A percentile compares a stretch with the other conserved stretches of the same genome.
phyloP scores from a whole-genome alignment of 2,329 filamentous ascomycete genomes.

The Harringtonia lauricola region DNA sequence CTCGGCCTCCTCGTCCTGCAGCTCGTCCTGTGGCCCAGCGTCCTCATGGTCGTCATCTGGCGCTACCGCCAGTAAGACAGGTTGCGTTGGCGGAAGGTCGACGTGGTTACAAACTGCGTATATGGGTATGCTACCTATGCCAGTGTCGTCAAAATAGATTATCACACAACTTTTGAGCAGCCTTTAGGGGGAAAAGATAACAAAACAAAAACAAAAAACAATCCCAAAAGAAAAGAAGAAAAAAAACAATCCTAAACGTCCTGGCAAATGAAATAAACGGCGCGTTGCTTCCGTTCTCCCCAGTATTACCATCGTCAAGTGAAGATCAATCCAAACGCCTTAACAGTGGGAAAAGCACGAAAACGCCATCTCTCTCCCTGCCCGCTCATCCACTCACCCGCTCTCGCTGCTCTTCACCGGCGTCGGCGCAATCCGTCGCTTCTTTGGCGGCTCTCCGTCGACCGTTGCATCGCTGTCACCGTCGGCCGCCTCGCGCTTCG shows the following conservation, averaged over 20 bases:
- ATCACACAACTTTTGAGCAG: too few species aligned
- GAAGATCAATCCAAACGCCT: too few species aligned
- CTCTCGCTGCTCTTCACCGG: conserved; percentile 26
- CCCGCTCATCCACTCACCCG: not conserved
- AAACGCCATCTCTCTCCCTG: not conserved
- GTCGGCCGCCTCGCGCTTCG: conserved; percentile 47
- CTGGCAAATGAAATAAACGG: too few species aligned
- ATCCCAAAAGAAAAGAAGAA: not conserved
- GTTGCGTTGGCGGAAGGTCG: not conserved
- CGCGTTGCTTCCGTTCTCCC: too few species aligned
- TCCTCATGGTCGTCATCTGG: conserved; percentile 13
- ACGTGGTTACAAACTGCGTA: too few species aligned
- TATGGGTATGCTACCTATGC: too few species aligned
- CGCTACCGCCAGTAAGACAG: conserved; percentile 1
- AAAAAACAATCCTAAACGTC: not conserved
- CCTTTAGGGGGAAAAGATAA: not conserved
- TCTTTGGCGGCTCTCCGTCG: conserved; percentile 44
- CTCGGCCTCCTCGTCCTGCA: conserved; percentile 20
- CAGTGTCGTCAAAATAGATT: too few species aligned
- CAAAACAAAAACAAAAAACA: not conserved
- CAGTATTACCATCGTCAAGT: too few species aligned
- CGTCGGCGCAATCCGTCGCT: conserved; percentile 60
- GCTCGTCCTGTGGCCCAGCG: conserved; percentile 12
- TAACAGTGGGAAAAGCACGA: too few species aligned
- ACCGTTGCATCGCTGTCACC: conserved; percentile 31